These are phyloP conservation scores for Verticillium zaregamsianum DNA, from an alignment of 2,329 filamentous ascomycete species.

Conservation along the genomic window DNA sequence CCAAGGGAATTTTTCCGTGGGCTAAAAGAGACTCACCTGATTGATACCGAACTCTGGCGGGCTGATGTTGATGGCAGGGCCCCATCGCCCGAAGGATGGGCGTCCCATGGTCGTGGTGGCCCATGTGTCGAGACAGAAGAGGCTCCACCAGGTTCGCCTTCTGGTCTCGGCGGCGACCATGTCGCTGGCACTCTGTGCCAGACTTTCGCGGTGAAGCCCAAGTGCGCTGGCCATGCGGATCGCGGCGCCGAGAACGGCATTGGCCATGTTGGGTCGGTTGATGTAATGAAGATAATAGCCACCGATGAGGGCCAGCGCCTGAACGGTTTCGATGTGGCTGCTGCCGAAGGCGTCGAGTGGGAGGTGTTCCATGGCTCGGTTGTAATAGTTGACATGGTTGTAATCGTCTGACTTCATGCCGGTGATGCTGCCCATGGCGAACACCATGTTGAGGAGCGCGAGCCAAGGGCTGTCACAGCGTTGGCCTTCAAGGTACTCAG, in stretches of 20 bases:
- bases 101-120: conserved; percentile 66
- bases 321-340: conserved; percentile 62
- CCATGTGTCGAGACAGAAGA: conserved; percentile 73
- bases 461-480: conserved; percentile 67
- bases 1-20: background rate
- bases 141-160: conserved; percentile 68
- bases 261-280: conserved; percentile 73
- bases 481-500: conserved; percentile 48
- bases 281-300: conserved; percentile 77
- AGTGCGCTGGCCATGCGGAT: conserved; percentile 71
- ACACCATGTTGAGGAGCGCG: conserved; percentile 70
- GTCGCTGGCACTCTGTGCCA: conserved; percentile 37
- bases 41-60: conserved; percentile 51
- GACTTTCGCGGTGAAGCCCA: conserved; percentile 63
- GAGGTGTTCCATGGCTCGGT: conserved; percentile 62
- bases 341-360: conserved; percentile 63
- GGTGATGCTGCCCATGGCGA: conserved; percentile 69
- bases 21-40: conserved; percentile 18
- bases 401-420: conserved; percentile 62
- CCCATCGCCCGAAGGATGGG: conserved; percentile 65
- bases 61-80: conserved; percentile 63
- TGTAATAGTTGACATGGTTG: conserved; percentile 67
- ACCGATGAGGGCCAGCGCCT: conserved; percentile 66
- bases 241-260: conserved; percentile 66
- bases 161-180: conserved; percentile 56